phyloP scores from a whole-genome alignment of 768 basidiomycete species.

The Paxillus rubicundulus region DNA sequence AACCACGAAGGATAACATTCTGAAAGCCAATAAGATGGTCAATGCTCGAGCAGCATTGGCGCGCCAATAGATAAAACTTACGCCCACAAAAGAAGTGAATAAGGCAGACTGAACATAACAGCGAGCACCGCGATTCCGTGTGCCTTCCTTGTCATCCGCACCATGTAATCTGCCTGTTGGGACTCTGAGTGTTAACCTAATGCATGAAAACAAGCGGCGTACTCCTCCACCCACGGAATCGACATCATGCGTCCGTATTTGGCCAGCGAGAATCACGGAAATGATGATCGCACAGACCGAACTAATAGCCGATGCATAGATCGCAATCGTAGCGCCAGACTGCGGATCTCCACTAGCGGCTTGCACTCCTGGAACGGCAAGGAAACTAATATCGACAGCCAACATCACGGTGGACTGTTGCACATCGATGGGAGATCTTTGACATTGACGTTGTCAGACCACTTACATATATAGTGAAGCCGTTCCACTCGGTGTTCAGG shows the following conservation, averaged over 20 bases:
- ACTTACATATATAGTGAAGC: slow-evolving; percentile 42
- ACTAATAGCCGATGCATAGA: slow-evolving; percentile 36
- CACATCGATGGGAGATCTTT: background rate
- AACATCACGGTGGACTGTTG: slow-evolving; percentile 48
- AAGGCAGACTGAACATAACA: slow-evolving; percentile 32
- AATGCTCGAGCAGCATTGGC: background rate
- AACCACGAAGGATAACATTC: background rate
- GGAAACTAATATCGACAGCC: slow-evolving; percentile 50
- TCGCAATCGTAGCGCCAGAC: slow-evolving; percentile 29
- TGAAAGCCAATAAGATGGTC: background rate
- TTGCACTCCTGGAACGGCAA: slow-evolving; percentile 43
- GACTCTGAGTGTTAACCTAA: background rate
- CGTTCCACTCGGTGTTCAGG: slow-evolving; percentile 23
- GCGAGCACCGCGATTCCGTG: slow-evolving; percentile 26
- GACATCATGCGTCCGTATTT: no score
- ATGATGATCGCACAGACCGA: slow-evolving; percentile 14
- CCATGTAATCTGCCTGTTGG: slow-evolving; percentile 24
- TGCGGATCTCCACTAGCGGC: background rate
- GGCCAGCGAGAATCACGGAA: no score
- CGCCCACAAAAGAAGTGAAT: slow-evolving; percentile 30
- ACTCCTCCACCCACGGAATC: no score
- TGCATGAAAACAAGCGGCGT: no score
- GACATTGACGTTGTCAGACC: background rate
- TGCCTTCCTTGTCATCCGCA: slow-evolving; percentile 3
- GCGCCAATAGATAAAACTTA: slow-evolving; percentile 8